These are phyloP conservation scores for Pterocarpus macrocarpus DNA, from an alignment of 306 rosid species.

Conservation along the genomic window DNA sequence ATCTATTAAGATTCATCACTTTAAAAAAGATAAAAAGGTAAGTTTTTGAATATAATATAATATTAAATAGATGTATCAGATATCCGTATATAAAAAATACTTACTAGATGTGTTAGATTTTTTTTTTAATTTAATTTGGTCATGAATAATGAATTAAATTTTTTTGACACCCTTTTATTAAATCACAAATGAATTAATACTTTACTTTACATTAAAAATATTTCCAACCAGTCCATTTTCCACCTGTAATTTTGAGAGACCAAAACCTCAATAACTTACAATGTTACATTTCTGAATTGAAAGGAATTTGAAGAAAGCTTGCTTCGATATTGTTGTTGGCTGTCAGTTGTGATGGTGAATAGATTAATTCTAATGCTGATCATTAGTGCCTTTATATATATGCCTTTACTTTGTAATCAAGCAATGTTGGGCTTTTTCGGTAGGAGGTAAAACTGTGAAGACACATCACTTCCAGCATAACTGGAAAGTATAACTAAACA, in stretches of 20 bases:
- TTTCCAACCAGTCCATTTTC: too few species aligned
- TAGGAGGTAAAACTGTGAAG: slow-evolving; percentile 12
- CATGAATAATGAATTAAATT: too few species aligned
- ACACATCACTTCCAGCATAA: slow-evolving; percentile 22
- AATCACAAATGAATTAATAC: too few species aligned
- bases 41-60: too few species aligned
- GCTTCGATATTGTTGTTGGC: slow-evolving; percentile 15
- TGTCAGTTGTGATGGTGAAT: not conserved
- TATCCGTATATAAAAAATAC: too few species aligned
- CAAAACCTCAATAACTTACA: slow-evolving; percentile 20
- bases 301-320: slow-evolving; percentile 31
- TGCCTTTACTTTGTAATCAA: slow-evolving; percentile 45
- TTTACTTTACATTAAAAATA: too few species aligned
- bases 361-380: not conserved
- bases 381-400: not conserved
- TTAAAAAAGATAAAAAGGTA: too few species aligned
- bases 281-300: slow-evolving; percentile 10
- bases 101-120: too few species aligned
- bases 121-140: too few species aligned
- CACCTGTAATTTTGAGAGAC: not conserved
- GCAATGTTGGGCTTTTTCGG: slow-evolving; percentile 17
- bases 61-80: too few species aligned
- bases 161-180: too few species aligned
- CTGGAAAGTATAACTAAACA: slow-evolving; percentile 32
- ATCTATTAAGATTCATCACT: too few species aligned